Evolutionary conservation across 192 early-diverging fungal genomes (phyloP).

Genomic region (Coemansia sp.): DNA sequence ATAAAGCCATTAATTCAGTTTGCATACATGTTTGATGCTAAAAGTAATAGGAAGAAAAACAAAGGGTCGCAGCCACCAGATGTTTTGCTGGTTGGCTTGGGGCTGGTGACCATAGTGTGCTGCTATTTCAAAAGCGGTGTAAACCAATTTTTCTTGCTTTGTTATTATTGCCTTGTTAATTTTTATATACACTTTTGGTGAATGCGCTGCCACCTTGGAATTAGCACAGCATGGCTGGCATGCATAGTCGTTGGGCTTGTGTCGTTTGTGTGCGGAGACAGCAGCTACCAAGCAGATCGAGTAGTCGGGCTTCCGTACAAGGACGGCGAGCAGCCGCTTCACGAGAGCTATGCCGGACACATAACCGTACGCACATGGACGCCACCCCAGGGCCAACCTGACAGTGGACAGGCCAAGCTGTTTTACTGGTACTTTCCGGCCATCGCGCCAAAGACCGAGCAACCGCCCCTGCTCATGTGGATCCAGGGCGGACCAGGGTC

Average conservation of each 20-base stretch:
- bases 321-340: constrained; percentile 55
- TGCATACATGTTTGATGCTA: too few relatives aligned
- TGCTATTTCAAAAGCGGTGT: too few relatives aligned
- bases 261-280: background rate
- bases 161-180: too few relatives aligned
- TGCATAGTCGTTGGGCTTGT: background rate
- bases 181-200: background rate
- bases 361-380: constrained; percentile 58
- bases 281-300: constrained; percentile 20
- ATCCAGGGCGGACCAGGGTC: constrained; percentile 83
- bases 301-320: constrained; percentile 45
- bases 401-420: constrained; percentile 41
- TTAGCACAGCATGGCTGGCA: background rate
- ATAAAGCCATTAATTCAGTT: too few relatives aligned
- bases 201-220: background rate
- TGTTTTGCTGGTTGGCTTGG: too few relatives aligned
- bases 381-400: constrained; percentile 16
- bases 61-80: too few relatives aligned
- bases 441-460: constrained; percentile 54
- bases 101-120: too few relatives aligned
- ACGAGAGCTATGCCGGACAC: constrained; percentile 60
- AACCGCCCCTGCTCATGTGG: constrained; percentile 73
- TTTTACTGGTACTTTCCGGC: constrained; percentile 85
- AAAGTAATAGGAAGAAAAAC: too few relatives aligned
- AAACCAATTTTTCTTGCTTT: too few relatives aligned